Evolutionary conservation across 1,139 yeast species (phyloP).

Genomic region (Scheffersomyces cryptocercus): DNA sequence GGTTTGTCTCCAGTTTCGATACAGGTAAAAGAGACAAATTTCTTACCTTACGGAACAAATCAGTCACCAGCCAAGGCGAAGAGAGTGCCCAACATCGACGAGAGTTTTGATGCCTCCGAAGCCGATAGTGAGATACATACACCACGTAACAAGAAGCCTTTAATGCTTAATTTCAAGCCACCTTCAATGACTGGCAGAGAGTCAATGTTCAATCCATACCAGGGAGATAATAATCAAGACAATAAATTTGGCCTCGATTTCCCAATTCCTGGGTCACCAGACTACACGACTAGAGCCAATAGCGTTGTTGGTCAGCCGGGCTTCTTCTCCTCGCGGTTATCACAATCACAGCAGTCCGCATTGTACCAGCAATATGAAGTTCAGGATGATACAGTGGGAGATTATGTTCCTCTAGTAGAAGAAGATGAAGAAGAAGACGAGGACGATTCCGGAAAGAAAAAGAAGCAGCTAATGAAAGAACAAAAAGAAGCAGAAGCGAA

Average conservation of each 20-base stretch:
- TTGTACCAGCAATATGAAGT: conserved; percentile 51
- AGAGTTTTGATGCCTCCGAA: conserved; percentile 15
- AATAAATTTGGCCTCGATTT: conserved; percentile 36
- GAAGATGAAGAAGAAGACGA: conserved; percentile 50
- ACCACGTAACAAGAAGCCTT: conserved; percentile 4
- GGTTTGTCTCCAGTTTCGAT: neutral
- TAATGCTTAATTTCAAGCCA: conserved; percentile 4
- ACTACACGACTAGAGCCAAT: conserved; percentile 46
- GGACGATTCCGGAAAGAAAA: conserved; percentile 18
- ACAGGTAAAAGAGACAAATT: neutral
- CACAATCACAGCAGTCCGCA: conserved; percentile 49
- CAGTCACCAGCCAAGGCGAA: conserved; percentile 1
- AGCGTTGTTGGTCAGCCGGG: conserved; percentile 42
- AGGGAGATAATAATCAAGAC: conserved; percentile 14
- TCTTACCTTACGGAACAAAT: conserved; percentile 1
- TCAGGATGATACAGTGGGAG: conserved; percentile 47
- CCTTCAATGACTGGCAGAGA: conserved; percentile 11
- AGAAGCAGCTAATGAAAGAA: conserved; percentile 10
- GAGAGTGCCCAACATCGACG: conserved; percentile 14
- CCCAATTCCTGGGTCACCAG: conserved; percentile 52
- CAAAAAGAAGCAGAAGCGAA: conserved; percentile 15
- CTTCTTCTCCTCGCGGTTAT: conserved; percentile 39
- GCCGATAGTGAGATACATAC: conserved; percentile 1
- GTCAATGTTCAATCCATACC: conserved; percentile 31
- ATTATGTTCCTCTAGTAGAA: conserved; percentile 45